Conservation (phyloP, 495 filamentous ascomycete species). For the Penicillium cataractarum region DNA sequence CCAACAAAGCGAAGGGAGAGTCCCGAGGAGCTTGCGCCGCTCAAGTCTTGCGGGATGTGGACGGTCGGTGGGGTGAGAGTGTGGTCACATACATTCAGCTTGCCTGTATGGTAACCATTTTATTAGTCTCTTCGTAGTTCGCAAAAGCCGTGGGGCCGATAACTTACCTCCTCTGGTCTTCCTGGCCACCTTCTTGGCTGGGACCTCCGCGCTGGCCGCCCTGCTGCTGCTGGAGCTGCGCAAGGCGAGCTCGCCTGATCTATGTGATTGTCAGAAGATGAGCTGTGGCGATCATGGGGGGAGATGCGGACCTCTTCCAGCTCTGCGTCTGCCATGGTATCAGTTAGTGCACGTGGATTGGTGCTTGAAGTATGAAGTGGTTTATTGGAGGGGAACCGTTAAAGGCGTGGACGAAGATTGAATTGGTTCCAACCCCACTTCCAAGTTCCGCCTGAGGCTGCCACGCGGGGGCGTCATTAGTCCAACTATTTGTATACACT, state of each 20-base stretch:
- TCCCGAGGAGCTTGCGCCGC: neutral
- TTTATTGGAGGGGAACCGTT: neutral
- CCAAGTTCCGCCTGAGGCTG: conserved; percentile 27
- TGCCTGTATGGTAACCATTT: conserved; percentile 46
- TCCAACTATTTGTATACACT: too few relatives aligned
- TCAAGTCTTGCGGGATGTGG: conserved; percentile 2
- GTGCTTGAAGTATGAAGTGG: neutral
- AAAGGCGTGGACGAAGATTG: conserved; percentile 10
- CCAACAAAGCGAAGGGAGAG: neutral
- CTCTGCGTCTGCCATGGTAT: conserved; percentile 80
- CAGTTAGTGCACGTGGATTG: conserved; percentile 7
- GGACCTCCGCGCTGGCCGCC: conserved; percentile 51
- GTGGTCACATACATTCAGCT: conserved; percentile 62
- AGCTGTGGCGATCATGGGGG: neutral
- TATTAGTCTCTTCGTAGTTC: neutral
- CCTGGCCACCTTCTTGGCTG: conserved; percentile 54
- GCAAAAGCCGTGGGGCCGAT: neutral
- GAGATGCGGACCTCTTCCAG: conserved; percentile 67
- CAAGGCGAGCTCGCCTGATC: conserved; percentile 87
- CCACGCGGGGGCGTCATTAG: conserved; percentile 29
- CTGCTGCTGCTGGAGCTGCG: conserved; percentile 81
- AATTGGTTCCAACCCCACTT: conserved; percentile 31
- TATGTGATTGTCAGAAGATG: conserved; percentile 35
- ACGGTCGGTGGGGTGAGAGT: neutral
- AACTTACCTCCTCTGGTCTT: conserved; percentile 65